Conservation (phyloP, 352 stramenopile genomes). For the Thraustotheca clavata region DNA sequence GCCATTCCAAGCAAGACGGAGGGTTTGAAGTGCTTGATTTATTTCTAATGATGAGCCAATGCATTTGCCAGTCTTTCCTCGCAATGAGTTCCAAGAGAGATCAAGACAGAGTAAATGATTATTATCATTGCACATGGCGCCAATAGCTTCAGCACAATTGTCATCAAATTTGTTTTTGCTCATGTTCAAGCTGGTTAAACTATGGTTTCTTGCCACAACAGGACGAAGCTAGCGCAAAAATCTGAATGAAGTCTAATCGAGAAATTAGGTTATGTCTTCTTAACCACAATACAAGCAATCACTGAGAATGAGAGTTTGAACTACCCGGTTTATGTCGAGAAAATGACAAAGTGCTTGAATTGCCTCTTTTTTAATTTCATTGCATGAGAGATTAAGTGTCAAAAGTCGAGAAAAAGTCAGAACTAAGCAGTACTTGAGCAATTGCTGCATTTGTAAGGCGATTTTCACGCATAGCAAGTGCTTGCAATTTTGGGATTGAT, state of each 20-base stretch:
- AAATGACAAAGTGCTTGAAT: not conserved
- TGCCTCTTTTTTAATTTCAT: not conserved
- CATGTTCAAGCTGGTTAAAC: conserved; percentile 3
- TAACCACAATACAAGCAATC: conserved; percentile 13
- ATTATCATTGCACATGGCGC: conserved; percentile 32
- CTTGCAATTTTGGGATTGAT: conserved; percentile 15
- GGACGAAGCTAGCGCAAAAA: not conserved
- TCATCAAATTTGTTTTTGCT: conserved; percentile 40
- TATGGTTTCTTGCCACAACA: not conserved
- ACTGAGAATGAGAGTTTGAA: conserved; percentile 14
- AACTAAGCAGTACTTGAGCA: conserved; percentile 12
- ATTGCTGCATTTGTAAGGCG: conserved; percentile 1
- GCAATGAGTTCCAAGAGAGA: conserved; percentile 71
- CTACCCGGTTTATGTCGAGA: conserved; percentile 5
- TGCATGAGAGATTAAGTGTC: conserved; percentile 16
- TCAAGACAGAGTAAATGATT: conserved; percentile 49
- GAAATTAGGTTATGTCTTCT: not conserved
- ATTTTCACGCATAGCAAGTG: conserved; percentile 16
- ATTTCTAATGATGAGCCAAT: conserved; percentile 43
- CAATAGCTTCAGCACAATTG: conserved; percentile 42
- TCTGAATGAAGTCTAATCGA: conserved; percentile 6
- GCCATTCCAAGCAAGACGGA: conserved; percentile 75
- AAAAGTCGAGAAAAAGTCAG: conserved; percentile 16
- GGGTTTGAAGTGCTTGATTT: conserved; percentile 53
- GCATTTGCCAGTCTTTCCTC: conserved; percentile 43